Evolutionary conservation across 306 rosid species (phyloP), one percentile per base, ranked within the genome.

Genomic region (Prunus kanzakura): DNA sequence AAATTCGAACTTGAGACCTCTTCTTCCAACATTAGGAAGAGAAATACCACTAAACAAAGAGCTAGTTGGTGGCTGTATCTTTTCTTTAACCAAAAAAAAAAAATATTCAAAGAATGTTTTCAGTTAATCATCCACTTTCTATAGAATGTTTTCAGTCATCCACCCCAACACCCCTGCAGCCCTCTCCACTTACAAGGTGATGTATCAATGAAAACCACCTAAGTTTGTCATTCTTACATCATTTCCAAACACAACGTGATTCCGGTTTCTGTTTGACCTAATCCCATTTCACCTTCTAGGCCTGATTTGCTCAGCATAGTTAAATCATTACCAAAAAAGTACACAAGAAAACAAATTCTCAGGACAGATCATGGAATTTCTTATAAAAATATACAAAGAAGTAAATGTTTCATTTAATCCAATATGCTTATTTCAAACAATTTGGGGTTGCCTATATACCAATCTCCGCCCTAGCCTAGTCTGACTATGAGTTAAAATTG

Each of bases 361-460:
- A 10, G 2, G 41, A 3, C 11, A 8, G 46, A 50, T 27, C 20
- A 49, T 27, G 4, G 74, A 49, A 16, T 27, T 69, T 50, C 23
- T 49, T 27, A 46, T 46, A 29, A 63, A 5, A 8, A 12, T 4
- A 29, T 18, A 15, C 4, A 65, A 14, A 71, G 19, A 12, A 46
- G 7, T 1, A 8, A 23, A 14, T 23, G 49, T 19, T 46, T 10
- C 58, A n/a, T 64, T 38, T 76, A 32, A 55, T 47, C 29, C 49
- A 58, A 29, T 22, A 35, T 35, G 65, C 76, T 78, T 78, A 51
- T 30, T 71, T 29, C 71, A 69, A 69, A 60, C 64, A 60, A 29
- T 15, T 78, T 60, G n/a, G 13, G 35, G 54, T 50, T 69, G 60
- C 61, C 14, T 15, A 16, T 15, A 9, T 20, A 23, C 46, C 61